Evolutionary conservation across 306 rosid genomes (phyloP).

Genomic region (Rosa persica): DNA sequence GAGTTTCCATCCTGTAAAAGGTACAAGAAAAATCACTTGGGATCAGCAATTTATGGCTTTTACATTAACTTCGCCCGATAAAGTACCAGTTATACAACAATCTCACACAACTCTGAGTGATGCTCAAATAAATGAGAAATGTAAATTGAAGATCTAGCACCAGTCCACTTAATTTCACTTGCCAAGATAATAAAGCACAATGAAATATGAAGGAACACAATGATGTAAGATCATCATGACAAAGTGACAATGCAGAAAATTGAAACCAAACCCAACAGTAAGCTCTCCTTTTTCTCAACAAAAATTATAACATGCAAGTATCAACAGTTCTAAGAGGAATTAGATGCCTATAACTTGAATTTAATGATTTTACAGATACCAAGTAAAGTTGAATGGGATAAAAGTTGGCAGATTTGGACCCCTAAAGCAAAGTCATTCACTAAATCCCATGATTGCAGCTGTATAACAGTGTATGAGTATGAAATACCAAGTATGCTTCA

Average conservation of each 20-base stretch:
- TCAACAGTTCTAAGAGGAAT: not conserved
- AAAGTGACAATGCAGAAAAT: not conserved
- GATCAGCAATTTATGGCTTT: not conserved
- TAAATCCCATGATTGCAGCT: not conserved
- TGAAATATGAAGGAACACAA: not conserved
- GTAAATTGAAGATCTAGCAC: slow-evolving; percentile 9
- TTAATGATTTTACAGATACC: not conserved
- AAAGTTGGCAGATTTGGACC: not conserved
- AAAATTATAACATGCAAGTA: not conserved
- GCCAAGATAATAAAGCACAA: not conserved
- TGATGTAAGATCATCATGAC: not conserved
- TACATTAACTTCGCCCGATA: not conserved
- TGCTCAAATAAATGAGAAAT: slow-evolving; percentile 4
- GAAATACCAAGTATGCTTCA: not conserved
- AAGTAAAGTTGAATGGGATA: not conserved
- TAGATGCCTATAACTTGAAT: not conserved
- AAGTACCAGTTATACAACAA: slow-evolving; percentile 19
- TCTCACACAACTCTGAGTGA: not conserved
- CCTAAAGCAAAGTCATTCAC: not conserved
- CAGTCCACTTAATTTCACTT: not conserved
- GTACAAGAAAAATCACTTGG: not conserved
- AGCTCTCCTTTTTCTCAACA: not conserved
- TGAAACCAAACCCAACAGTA: slow-evolving; percentile 7
- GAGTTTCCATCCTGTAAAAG: slow-evolving; percentile 41
- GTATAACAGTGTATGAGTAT: not conserved